Percentiles rank a stretch among this genome's conserved stretches.
phyloP scores from a whole-genome alignment of 352 stramenopile genomes.

The Globisporangium solare region DNA sequence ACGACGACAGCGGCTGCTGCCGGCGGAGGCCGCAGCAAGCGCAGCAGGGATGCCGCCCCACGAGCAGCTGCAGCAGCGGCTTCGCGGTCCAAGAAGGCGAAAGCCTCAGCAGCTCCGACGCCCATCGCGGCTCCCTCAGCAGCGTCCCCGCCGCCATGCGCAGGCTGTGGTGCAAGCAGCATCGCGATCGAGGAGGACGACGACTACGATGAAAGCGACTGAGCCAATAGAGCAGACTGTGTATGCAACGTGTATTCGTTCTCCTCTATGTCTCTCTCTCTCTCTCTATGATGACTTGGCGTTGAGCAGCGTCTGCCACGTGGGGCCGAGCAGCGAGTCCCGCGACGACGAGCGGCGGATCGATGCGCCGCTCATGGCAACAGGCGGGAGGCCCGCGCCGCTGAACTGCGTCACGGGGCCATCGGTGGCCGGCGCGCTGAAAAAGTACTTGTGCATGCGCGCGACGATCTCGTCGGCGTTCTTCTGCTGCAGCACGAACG shows the following conservation, averaged over 20 bases:
- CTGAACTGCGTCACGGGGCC: not conserved
- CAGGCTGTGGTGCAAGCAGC: no score
- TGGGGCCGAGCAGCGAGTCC: constrained; percentile 62
- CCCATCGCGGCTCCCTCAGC: not conserved
- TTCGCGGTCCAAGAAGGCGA: constrained; percentile 3
- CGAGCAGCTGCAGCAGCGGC: constrained; percentile 2
- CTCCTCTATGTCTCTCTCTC: not conserved
- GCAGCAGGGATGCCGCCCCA: not conserved
- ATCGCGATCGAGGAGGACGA: constrained; percentile 61
- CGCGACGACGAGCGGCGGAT: constrained; percentile 68
- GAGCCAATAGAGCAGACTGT: constrained; percentile 15
- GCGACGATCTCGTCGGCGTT: constrained; percentile 73
- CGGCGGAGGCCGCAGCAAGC: not conserved
- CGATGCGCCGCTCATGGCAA: constrained; percentile 9
- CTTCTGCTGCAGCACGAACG: constrained; percentile 83
- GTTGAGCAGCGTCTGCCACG: constrained; percentile 59
- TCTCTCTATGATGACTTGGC: constrained; percentile 23
- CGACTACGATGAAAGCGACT: constrained; percentile 71
- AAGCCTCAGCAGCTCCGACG: not conserved
- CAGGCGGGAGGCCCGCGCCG: no score
- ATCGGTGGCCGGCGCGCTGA: constrained; percentile 20
- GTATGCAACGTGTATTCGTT: no score
- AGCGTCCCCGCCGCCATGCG: not conserved
- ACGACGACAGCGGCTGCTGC: constrained; percentile 6
- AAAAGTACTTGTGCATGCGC: constrained; percentile 80